A percentile compares a stretch with the other conserved stretches of the same genome.
Evolutionary conservation across 148 eudicot species (phyloP).

Genomic region (Rhododendron vialii): DNA sequence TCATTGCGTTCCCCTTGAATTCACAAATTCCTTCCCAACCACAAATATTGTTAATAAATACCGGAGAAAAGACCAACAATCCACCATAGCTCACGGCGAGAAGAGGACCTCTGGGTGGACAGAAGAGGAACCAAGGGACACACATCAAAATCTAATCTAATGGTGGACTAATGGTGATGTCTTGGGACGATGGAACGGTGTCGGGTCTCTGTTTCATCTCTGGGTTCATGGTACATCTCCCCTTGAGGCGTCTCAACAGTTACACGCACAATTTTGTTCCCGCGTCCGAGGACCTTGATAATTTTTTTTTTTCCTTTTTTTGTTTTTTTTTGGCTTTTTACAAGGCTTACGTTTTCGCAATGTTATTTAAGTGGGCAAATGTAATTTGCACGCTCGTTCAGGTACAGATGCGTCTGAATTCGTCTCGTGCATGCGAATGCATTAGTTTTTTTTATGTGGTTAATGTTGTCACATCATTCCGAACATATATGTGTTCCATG

Average conservation of each 20-base stretch:
- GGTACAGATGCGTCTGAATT: not conserved
- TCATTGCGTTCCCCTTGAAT: not conserved
- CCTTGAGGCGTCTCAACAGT: constrained; percentile 1
- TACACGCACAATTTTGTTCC: not conserved
- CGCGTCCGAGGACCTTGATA: not conserved
- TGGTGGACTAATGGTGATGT: not conserved
- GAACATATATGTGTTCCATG: too few species aligned
- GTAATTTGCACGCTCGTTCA: too few species aligned
- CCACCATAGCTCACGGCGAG: not conserved
- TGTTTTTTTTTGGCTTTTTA: not conserved
- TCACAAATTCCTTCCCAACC: not conserved
- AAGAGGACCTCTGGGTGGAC: constrained; percentile 4
- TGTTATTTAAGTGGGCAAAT: not conserved
- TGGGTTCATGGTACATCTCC: constrained; percentile 7
- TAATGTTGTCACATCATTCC: not conserved
- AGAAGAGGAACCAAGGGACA: constrained; percentile 11
- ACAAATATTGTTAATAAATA: not conserved
- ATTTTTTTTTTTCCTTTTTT: not conserved
- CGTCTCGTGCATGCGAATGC: too few species aligned
- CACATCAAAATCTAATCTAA: not conserved
- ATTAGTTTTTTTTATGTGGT: too few species aligned
- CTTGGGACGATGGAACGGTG: constrained; percentile 3
- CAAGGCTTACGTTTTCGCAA: not conserved
- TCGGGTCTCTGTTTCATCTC: constrained; percentile 10
- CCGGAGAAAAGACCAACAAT: not conserved